Base-by-base conservation (phyloP, 345 rosid species). In the Melaleuca quinquenervia region DNA sequence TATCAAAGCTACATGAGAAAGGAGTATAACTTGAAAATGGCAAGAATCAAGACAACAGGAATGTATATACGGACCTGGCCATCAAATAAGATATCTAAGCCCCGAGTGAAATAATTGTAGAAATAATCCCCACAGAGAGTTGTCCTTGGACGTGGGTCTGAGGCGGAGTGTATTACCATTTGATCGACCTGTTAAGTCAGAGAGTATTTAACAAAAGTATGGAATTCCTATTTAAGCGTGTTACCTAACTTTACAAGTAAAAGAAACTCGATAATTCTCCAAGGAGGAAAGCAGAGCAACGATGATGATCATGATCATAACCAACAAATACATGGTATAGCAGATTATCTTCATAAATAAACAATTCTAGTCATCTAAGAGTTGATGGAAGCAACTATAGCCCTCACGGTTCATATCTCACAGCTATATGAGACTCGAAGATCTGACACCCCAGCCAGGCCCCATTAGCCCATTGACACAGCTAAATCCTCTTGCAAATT, bases 151-250 rank as follows among this genome's bases (percentile, higher is more conserved):
- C 93, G 95, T 55, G 93, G 96, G 85, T 97, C 98, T 15, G 95
- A 93, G 10, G 98, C 95, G 52, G 99, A 97, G 87, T 97, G 99
- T 88, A 97, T 96, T 56, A 96, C 96, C 99, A 97, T 97, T 90
- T 97, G 99, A 89, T 95, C 99, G 15, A 97, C 98, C 99, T 97
- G 90, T 74, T 89, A 82, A 74, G 49, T 70, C 50, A 87, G 82
- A 89, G 50, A 29, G 26, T 14, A 21, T 21, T 29, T 29, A 13
- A 48, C 50, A 78, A 78, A 8, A 22, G 49, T 52, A 56, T 22
- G 14, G 32, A 62, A 56, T 44, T 41, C 54, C 78, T 41, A 70
- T 32, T 32, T 32, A 24, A 70, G 48, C 78, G 18, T 41, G 78
- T 70, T 18, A 70, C 78, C 41, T 20, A 70, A 70, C 78, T 32